Conservation (phyloP, 2,329 filamentous ascomycete species). For the Fusarium sp. region DNA sequence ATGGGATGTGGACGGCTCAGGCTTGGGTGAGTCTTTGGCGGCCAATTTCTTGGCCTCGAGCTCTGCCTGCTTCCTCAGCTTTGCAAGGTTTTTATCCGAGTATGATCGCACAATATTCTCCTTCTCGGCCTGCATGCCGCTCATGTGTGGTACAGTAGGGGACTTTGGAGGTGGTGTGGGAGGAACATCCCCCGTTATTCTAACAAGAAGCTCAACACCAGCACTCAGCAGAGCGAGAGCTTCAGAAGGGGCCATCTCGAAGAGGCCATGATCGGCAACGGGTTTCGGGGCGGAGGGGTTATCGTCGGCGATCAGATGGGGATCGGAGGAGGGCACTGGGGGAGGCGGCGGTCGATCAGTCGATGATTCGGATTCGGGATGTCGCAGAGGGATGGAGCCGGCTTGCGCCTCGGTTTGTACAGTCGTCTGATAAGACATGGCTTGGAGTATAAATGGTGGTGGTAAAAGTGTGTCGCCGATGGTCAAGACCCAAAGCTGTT, state of each 20-base stretch:
- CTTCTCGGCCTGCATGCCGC: slow-evolving; percentile 71
- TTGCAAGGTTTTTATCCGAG: slow-evolving; percentile 64
- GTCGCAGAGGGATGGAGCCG: slow-evolving; percentile 36
- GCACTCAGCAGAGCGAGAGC: slow-evolving; percentile 84
- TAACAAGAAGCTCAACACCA: slow-evolving; percentile 76
- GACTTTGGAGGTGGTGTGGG: slow-evolving; percentile 78
- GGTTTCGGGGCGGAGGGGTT: slow-evolving; percentile 40
- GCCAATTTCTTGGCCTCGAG: slow-evolving; percentile 43
- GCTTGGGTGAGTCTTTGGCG: slow-evolving; percentile 25
- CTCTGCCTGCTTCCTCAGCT: slow-evolving; percentile 57
- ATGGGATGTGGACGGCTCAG: slow-evolving; percentile 6
- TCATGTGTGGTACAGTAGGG: slow-evolving; percentile 73
- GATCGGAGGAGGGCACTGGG: slow-evolving; percentile 56
- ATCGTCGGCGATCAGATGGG: slow-evolving; percentile 47
- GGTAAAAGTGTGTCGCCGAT: slow-evolving; percentile 2
- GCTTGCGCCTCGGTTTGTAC: slow-evolving; percentile 38
- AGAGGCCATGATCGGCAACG: slow-evolving; percentile 70
- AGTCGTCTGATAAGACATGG: slow-evolving; percentile 43
- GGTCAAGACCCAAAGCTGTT: slow-evolving; percentile 44
- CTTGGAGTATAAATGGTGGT: slow-evolving; percentile 6
- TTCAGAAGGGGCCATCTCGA: slow-evolving; percentile 75
- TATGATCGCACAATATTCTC: slow-evolving; percentile 68
- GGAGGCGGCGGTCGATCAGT: slow-evolving; percentile 49
- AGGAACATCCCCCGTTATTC: slow-evolving; percentile 80
- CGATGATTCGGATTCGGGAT: slow-evolving; percentile 37